A percentile compares a stretch with the other conserved stretches of the same genome.
Conservation (phyloP, 306 rosid species). For the Quercus parvula region DNA sequence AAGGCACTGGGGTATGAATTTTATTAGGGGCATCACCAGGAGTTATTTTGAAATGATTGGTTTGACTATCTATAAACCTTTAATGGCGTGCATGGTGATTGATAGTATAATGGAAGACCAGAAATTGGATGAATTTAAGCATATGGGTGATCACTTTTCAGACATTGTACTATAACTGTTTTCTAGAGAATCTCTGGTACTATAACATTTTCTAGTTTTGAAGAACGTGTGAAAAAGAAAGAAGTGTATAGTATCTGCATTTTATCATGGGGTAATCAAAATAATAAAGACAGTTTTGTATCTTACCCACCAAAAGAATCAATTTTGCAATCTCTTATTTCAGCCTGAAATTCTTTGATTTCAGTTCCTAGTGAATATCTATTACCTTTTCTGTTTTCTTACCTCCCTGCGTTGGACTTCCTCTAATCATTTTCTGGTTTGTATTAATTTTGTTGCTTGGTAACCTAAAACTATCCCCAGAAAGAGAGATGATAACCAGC, state of each 20-base stretch:
- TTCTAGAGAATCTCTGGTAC: not conserved
- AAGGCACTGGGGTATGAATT: slow-evolving; percentile 1
- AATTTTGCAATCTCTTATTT: not conserved
- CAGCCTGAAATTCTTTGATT: not conserved
- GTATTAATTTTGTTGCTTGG: not conserved
- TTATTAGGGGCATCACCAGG: not conserved
- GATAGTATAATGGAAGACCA: not conserved
- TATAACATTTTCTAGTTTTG: not conserved
- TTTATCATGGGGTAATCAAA: not conserved
- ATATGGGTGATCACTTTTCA: not conserved
- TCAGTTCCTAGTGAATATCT: not conserved
- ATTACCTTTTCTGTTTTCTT: not conserved
- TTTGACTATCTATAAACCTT: slow-evolving; percentile 4
- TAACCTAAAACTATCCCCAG: not conserved
- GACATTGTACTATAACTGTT: not conserved
- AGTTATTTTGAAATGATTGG: not conserved
- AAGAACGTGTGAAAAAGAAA: not conserved
- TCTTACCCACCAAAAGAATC: not conserved
- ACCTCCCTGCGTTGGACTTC: not conserved
- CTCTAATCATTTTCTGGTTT: not conserved
- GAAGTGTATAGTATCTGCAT: slow-evolving; percentile 3
- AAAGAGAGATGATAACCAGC: not conserved
- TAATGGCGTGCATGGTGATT: not conserved
- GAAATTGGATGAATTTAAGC: not conserved
- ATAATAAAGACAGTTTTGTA: not conserved